A percentile compares a stretch with the other conserved stretches of the same genome.
Evolutionary conservation across 1,284 basidiomycete genomes (phyloP).

Genomic region (Rhodotorula sp.): DNA sequence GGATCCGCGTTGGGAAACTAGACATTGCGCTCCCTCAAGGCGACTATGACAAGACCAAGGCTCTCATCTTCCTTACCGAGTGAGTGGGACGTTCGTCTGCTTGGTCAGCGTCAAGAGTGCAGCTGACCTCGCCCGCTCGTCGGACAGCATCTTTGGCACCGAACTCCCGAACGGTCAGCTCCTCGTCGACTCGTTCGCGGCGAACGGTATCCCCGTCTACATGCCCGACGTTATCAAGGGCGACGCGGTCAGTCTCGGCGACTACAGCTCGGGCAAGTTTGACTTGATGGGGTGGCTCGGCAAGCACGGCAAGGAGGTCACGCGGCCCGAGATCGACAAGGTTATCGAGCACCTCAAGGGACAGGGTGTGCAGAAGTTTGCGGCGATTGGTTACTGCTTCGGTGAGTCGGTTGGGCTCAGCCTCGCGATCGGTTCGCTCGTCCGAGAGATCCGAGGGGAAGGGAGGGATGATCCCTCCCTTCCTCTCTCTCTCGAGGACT

Average conservation of each 20-base stretch:
- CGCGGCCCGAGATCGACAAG: constrained; percentile 59
- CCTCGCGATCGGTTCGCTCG: too few relatives aligned
- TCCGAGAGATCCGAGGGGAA: too few relatives aligned
- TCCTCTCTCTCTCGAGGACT: too few relatives aligned
- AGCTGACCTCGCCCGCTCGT: neutral
- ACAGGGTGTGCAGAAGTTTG: constrained; percentile 60
- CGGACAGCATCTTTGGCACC: constrained; percentile 33
- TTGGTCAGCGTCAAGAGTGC: neutral
- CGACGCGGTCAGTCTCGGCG: constrained; percentile 57
- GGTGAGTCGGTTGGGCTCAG: constrained; percentile 53
- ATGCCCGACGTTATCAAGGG: constrained; percentile 61
- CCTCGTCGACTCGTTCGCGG: constrained; percentile 65
- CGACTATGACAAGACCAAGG: constrained; percentile 42
- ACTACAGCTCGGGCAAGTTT: constrained; percentile 51
- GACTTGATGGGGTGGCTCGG: constrained; percentile 27
- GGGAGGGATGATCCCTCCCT: too few relatives aligned
- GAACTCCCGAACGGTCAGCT: constrained; percentile 30
- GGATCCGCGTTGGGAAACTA: neutral
- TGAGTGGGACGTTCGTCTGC: constrained; percentile 13
- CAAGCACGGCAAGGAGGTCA: constrained; percentile 54
- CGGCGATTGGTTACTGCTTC: constrained; percentile 67
- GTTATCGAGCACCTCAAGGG: constrained; percentile 60
- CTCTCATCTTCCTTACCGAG: constrained; percentile 46
- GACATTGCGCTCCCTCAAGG: constrained; percentile 31
- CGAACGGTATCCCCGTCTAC: constrained; percentile 66